Evolutionary conservation across 768 basidiomycete species (phyloP), one percentile per base, ranked within the genome.

Genomic region (Lactarius hengduanensis): DNA sequence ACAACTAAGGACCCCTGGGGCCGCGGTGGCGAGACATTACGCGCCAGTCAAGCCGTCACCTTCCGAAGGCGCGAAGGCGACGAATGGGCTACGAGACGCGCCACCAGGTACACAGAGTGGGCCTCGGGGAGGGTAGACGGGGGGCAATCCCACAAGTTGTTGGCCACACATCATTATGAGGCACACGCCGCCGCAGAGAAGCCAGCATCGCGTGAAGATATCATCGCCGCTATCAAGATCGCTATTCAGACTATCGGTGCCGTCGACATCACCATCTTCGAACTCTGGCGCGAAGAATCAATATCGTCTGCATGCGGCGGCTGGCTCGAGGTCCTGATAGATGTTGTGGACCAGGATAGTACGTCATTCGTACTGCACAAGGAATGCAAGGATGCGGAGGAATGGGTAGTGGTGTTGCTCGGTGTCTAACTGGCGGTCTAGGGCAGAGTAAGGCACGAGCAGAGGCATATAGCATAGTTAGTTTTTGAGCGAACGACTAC

Each of bases 1-100:
- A 61, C 77, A 32, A 84, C 90, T 61, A 72, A 74, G 11, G 93
- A 94, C 73, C 82, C 83, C 28, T 93, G 88, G 86, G 87, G 82
- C n/a, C 78, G 92, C 43, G 89, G 91, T 67, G 80, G 79, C 8
- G 78, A 80, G 50, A 77, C 87, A 3, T 86, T 86, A 1, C 87
- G 84, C 18, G 92, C 92, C 13, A 84, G 82, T 18, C 86, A 86
- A 36, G 86, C 86, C 0, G 91, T 88, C 1, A 74, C 78, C 3
- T 94, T 94, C 72, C 80, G 74, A 54, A 76, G 86, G 38, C 68
- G 78, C 16, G 81, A 83, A n/a, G 76, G 74, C 34, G 64, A 26
- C 40, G 74, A 65, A 63, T 78, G 73, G 66, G 71, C 65, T 2
- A 69, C 71, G 40, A 70, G n/a, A 32, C 62, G 74, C 13, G 77